These are phyloP conservation scores for Lupinus albus DNA, from an alignment of 306 rosid genomes.

Conservation along the genomic window DNA sequence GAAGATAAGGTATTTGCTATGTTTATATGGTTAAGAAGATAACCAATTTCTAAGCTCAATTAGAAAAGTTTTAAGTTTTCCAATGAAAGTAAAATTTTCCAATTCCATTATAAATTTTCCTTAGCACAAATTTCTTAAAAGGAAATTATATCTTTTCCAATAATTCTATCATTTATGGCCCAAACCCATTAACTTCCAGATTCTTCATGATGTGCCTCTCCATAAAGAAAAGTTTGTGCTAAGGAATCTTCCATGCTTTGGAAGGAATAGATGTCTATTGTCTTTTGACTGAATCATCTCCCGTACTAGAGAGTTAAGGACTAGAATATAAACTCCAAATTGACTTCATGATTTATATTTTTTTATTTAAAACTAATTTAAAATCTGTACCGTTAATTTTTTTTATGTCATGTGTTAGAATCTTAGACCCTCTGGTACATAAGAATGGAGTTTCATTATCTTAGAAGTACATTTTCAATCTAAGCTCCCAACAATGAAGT, in stretches of 20 bases:
- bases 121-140: conserved; percentile 4
- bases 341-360: no score
- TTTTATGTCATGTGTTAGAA: no score
- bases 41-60: conserved; percentile 13
- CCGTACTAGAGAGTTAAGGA: no score
- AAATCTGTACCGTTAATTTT: no score
- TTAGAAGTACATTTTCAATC: conserved; percentile 47
- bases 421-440: no score
- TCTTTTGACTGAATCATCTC: no score
- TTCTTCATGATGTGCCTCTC: conserved; percentile 41
- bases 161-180: conserved; percentile 2
- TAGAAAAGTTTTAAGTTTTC: background rate
- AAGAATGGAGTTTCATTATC: no score
- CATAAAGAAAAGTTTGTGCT: conserved; percentile 44
- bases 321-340: no score
- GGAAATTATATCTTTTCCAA: conserved; percentile 2
- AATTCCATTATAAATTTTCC: conserved; percentile 11
- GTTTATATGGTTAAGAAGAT: conserved; percentile 24
- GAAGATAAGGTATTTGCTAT: conserved; percentile 26
- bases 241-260: conserved; percentile 49
- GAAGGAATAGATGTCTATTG: conserved; percentile 46
- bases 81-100: background rate
- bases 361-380: no score
- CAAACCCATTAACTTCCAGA: conserved; percentile 34
- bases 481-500: conserved; percentile 38